Percentiles rank a stretch among this genome's conserved stretches.
Conservation (phyloP, 202 grass and related monocot genomes). For the Carex arenaria region DNA sequence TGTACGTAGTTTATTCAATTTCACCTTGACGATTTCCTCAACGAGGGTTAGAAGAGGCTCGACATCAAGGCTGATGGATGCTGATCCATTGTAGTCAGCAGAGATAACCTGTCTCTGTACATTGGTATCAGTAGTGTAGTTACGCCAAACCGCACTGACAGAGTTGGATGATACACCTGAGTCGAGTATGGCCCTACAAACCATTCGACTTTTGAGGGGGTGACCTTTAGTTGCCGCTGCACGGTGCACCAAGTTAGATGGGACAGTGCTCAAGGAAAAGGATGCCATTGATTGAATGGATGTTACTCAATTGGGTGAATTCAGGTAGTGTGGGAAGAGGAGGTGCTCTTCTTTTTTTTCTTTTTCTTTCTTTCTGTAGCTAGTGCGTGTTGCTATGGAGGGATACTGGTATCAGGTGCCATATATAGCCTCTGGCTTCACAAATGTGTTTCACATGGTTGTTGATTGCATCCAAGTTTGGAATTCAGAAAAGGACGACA, state of each 20-base stretch:
- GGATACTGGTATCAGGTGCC: not conserved
- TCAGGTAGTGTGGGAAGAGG: not conserved
- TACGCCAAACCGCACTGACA: not conserved
- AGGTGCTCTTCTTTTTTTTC: not conserved
- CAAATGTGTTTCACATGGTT: not conserved
- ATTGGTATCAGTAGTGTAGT: not conserved
- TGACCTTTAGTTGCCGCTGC: not conserved
- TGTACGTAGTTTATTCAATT: not conserved
- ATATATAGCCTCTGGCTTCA: not conserved
- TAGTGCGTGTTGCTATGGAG: not conserved
- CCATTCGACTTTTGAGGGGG: not conserved
- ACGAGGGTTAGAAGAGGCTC: not conserved
- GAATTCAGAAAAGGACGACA: not conserved
- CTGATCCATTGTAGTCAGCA: not conserved
- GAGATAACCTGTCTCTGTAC: not conserved
- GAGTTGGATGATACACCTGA: not conserved
- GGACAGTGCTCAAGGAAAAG: not conserved
- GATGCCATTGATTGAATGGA: not conserved
- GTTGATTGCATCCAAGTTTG: not conserved
- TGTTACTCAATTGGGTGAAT: not conserved
- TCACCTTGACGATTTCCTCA: slow-evolving; percentile 1
- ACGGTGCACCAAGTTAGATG: not conserved
- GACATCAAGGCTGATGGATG: not conserved
- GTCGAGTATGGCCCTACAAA: not conserved
- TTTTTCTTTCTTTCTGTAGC: not conserved